phyloP scores from a whole-genome alignment of 768 basidiomycete genomes.

The Agrocybe praecox region DNA sequence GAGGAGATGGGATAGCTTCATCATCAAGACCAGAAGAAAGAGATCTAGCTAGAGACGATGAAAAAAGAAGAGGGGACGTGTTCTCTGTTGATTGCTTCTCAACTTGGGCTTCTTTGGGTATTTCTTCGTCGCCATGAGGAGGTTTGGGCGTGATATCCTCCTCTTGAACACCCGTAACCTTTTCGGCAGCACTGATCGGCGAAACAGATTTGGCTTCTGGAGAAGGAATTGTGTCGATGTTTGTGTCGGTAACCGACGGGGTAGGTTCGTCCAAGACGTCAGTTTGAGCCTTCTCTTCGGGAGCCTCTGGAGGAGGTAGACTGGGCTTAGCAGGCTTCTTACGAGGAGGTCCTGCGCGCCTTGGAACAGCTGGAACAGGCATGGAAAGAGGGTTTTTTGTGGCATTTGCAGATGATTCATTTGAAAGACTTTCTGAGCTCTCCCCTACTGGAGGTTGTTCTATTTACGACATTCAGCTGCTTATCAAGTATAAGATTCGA shows the following conservation, averaged over 20 bases:
- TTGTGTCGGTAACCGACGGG: background rate
- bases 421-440: constrained; percentile 27
- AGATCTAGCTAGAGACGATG: background rate
- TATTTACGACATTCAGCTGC: background rate
- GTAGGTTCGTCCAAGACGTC: background rate
- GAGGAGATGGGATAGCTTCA: background rate
- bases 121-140: too few species aligned
- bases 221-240: background rate
- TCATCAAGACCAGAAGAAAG: background rate
- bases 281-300: constrained; percentile 18
- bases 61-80: background rate
- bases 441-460: constrained; percentile 21
- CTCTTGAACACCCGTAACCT: background rate
- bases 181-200: background rate
- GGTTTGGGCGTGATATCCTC: background rate
- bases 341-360: constrained; percentile 75
- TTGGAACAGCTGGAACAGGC: constrained; percentile 75
- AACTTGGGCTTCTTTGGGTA: too few species aligned
- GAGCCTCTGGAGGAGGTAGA: constrained; percentile 22
- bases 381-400: constrained; percentile 55
- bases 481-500: background rate
- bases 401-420: constrained; percentile 29
- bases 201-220: background rate
- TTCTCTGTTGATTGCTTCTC: too few species aligned
- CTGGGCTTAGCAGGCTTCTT: constrained; percentile 58